Conservation (phyloP, 169 alveolate genomes). For the Blepharisma undulans region DNA sequence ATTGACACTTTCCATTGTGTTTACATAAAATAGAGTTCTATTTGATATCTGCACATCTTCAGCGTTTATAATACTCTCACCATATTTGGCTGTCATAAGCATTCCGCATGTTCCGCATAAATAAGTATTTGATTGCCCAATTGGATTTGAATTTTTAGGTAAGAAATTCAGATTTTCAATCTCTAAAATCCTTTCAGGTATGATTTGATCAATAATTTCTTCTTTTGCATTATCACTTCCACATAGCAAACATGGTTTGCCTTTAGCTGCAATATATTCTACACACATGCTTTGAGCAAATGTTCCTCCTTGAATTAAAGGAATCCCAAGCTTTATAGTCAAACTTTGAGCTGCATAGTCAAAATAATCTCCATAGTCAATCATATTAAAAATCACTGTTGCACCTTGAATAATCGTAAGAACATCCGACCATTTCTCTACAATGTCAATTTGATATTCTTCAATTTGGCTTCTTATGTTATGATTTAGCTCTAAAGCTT, state of each 20-base stretch:
- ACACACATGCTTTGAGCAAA: slow-evolving; percentile 57
- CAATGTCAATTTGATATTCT: slow-evolving; percentile 56
- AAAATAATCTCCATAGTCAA: slow-evolving; percentile 80
- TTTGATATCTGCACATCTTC: neutral
- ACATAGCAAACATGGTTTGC: slow-evolving; percentile 63
- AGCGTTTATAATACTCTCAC: neutral
- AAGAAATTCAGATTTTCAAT: slow-evolving; percentile 41
- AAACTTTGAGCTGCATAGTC: slow-evolving; percentile 69
- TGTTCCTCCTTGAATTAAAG: slow-evolving; percentile 71
- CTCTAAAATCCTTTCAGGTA: slow-evolving; percentile 44
- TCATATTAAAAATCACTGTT: slow-evolving; percentile 70
- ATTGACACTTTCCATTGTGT: slow-evolving; percentile 13
- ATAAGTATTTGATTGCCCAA: slow-evolving; percentile 52
- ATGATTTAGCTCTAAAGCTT: slow-evolving; percentile 48
- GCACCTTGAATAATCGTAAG: slow-evolving; percentile 51
- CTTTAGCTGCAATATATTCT: slow-evolving; percentile 52
- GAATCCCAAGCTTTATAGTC: slow-evolving; percentile 46
- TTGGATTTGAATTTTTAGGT: slow-evolving; percentile 65
- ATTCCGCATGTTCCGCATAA: slow-evolving; percentile 49
- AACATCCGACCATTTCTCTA: slow-evolving; percentile 59
- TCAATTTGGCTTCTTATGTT: slow-evolving; percentile 53
- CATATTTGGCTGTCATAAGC: slow-evolving; percentile 33
- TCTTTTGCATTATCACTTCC: slow-evolving; percentile 48
- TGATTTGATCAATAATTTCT: slow-evolving; percentile 35
- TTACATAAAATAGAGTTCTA: slow-evolving; percentile 30